phyloP scores from a whole-genome alignment of 768 basidiomycete species.

The Candolleomyces eurysporus region DNA sequence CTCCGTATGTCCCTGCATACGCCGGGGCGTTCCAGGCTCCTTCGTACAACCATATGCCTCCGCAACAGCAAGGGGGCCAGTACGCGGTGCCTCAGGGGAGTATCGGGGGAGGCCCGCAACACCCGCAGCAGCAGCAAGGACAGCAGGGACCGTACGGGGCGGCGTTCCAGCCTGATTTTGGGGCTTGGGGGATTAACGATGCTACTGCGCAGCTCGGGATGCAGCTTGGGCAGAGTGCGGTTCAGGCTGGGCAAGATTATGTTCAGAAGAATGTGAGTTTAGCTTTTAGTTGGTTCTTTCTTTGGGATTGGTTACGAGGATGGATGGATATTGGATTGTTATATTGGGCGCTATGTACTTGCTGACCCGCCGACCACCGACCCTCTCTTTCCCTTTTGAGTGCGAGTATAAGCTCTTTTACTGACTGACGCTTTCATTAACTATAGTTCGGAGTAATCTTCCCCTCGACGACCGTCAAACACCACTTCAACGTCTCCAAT shows the following conservation, averaged over 20 bases:
- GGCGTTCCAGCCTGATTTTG: conserved; percentile 43
- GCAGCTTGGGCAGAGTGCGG: conserved; percentile 90
- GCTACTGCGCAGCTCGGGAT: conserved; percentile 95
- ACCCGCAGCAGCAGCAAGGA: conserved; percentile 21
- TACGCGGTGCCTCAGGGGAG: conserved; percentile 14
- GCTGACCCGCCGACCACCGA: not conserved
- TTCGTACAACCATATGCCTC: conserved; percentile 35
- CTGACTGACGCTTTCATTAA: not conserved
- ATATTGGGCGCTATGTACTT: not conserved
- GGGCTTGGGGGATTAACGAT: conserved; percentile 85
- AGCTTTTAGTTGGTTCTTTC: conserved; percentile 7
- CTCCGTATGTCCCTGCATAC: conserved; percentile 42
- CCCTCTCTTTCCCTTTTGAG: not conserved
- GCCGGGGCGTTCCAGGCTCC: conserved; percentile 41
- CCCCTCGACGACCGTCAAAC: conserved; percentile 75
- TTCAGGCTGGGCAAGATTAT: conserved; percentile 93
- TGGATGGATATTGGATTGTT: not conserved
- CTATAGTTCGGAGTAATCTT: conserved; percentile 76
- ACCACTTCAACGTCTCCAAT: conserved; percentile 95
- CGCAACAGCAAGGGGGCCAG: conserved; percentile 11
- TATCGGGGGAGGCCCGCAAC: conserved; percentile 26
- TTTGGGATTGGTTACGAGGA: not conserved
- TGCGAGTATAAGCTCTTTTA: not conserved
- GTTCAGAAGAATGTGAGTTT: conserved; percentile 85
- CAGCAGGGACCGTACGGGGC: not conserved